Conservation (phyloP, 1,139 yeast species). For the Nakaseomyces uthaithaninus region DNA sequence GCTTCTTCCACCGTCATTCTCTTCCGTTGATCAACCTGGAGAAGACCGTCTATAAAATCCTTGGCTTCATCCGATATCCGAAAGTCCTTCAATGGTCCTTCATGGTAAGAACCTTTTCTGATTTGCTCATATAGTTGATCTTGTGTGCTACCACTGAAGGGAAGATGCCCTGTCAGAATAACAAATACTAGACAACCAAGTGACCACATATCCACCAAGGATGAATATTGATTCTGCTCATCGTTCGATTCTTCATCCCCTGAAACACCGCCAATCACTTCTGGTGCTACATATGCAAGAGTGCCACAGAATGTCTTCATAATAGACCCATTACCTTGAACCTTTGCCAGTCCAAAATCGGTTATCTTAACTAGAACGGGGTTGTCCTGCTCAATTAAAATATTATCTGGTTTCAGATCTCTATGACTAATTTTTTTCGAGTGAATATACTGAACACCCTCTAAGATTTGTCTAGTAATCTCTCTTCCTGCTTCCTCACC, state of each 20-base stretch:
- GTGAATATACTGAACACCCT: slow-evolving; percentile 83
- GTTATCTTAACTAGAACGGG: slow-evolving; percentile 86
- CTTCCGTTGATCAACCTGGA: slow-evolving; percentile 65
- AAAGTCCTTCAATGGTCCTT: slow-evolving; percentile 63
- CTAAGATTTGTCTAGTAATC: slow-evolving; percentile 71
- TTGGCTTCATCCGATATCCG: slow-evolving; percentile 58
- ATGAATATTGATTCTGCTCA: slow-evolving; percentile 52
- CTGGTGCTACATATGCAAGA: slow-evolving; percentile 88
- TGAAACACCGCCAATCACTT: slow-evolving; percentile 68
- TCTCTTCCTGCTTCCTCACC: slow-evolving; percentile 87
- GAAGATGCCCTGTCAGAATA: slow-evolving; percentile 80
- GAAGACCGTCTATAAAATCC: slow-evolving; percentile 56
- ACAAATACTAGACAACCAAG: slow-evolving; percentile 88
- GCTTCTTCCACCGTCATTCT: slow-evolving; percentile 71
- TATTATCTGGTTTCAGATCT: slow-evolving; percentile 89
- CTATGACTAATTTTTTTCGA: slow-evolving; percentile 84
- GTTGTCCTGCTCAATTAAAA: slow-evolving; percentile 80
- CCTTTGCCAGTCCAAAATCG: slow-evolving; percentile 86
- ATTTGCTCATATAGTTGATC: slow-evolving; percentile 74
- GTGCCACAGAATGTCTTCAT: slow-evolving; percentile 90
- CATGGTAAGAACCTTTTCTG: slow-evolving; percentile 69
- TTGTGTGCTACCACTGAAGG: slow-evolving; percentile 88
- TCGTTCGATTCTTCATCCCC: slow-evolving; percentile 25
- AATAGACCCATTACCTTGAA: slow-evolving; percentile 65
- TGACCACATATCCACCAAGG: slow-evolving; percentile 93